Percentiles rank a stretch among this genome's conserved stretches.
Conservation (phyloP, 2,329 filamentous ascomycete genomes). For the Aulographum hederae region DNA sequence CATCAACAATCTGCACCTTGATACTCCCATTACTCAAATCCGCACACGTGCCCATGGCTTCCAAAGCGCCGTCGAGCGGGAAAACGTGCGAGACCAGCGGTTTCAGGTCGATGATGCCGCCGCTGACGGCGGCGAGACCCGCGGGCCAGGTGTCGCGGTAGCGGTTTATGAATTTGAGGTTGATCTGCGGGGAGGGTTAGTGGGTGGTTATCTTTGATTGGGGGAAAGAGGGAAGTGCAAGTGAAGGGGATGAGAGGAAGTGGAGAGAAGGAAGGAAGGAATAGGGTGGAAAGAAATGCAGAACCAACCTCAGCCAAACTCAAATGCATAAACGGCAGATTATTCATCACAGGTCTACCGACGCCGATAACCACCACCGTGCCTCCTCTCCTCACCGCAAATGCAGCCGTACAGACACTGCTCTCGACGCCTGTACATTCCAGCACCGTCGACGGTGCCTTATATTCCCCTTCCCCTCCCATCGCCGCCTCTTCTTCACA, state of each 20-base stretch:
- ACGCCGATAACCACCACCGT: conserved; percentile 47
- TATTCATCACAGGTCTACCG: conserved; percentile 42
- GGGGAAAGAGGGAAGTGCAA: background rate
- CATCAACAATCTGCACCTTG: conserved; percentile 41
- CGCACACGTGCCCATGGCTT: conserved; percentile 35
- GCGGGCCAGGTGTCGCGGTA: conserved; percentile 54
- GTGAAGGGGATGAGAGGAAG: too few species aligned
- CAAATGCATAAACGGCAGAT: conserved; percentile 48
- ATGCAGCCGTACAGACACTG: conserved; percentile 41
- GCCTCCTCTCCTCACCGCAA: conserved; percentile 37
- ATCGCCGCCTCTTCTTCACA: too few species aligned
- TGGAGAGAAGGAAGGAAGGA: too few species aligned
- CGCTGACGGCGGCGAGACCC: conserved; percentile 40
- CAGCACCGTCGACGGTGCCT: conserved; percentile 38
- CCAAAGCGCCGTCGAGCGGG: conserved; percentile 40
- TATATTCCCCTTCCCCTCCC: conserved; percentile 34
- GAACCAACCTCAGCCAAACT: conserved; percentile 36
- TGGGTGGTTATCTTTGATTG: conserved; percentile 1
- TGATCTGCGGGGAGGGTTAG: conserved; percentile 26
- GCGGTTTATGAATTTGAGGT: conserved; percentile 52
- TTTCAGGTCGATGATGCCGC: conserved; percentile 42
- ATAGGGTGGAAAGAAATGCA: too few species aligned
- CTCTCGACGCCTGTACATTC: conserved; percentile 51
- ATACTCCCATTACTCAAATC: conserved; percentile 36
- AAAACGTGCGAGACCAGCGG: conserved; percentile 45